These are phyloP conservation scores for Lepidium sativum DNA, from an alignment of 345 rosid genomes.

Conservation along the genomic window DNA sequence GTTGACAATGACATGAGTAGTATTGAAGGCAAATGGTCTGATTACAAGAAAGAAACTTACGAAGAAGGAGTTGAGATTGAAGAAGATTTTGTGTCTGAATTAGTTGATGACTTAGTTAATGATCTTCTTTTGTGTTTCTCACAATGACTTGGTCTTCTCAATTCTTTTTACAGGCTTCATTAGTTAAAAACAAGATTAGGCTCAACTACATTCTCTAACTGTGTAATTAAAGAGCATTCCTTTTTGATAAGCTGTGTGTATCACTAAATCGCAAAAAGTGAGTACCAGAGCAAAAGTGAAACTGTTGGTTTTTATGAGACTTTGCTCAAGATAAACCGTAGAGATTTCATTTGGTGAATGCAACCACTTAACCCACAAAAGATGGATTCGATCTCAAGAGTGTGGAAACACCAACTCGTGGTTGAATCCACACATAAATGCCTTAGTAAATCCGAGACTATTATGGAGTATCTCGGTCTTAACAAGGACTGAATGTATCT, in stretches of 20 bases:
- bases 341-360: too few species aligned
- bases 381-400: too few species aligned
- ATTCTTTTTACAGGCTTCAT: not conserved
- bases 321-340: too few species aligned
- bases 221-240: not conserved
- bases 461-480: too few species aligned
- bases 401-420: too few species aligned
- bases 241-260: not conserved
- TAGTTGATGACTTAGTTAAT: conserved; percentile 64
- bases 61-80: conserved; percentile 64
- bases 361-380: too few species aligned
- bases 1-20: conserved; percentile 71
- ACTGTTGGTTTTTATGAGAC: too few species aligned
- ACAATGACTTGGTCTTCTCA: not conserved
- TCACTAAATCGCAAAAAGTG: not conserved
- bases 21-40: conserved; percentile 59
- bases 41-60: conserved; percentile 49
- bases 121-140: conserved; percentile 32
- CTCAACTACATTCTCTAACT: not conserved
- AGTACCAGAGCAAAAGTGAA: too few species aligned
- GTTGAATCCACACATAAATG: too few species aligned
- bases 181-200: not conserved
- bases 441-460: too few species aligned
- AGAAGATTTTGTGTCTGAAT: conserved; percentile 40
- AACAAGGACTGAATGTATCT: too few species aligned